Evolutionary conservation across 1,284 basidiomycete species (phyloP).

Genomic region (Tremellales sp.): DNA sequence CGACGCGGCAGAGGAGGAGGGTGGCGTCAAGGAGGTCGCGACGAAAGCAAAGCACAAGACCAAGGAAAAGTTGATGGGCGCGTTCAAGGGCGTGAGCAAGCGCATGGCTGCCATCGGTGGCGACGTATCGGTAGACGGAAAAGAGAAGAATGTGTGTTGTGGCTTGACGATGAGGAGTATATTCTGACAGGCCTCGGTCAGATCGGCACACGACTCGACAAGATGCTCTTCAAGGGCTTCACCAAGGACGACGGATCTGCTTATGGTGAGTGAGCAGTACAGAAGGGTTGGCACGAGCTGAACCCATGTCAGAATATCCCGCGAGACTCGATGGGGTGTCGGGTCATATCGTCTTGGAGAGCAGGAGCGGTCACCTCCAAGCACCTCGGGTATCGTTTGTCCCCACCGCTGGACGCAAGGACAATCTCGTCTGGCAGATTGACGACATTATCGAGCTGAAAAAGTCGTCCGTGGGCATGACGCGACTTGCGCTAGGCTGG

Average conservation of each 20-base stretch:
- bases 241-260: conserved; percentile 40
- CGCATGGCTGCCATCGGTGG: conserved; percentile 46
- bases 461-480: conserved; percentile 46
- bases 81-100: conserved; percentile 41
- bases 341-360: conserved; percentile 45
- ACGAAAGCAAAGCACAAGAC: conserved; percentile 40
- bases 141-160: conserved; percentile 37
- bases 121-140: conserved; percentile 47
- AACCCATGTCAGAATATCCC: conserved; percentile 38
- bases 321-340: conserved; percentile 41
- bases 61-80: conserved; percentile 39
- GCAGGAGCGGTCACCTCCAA: conserved; percentile 21
- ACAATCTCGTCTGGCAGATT: conserved; percentile 35
- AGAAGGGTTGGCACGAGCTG: not conserved
- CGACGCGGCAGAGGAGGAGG: conserved; percentile 33
- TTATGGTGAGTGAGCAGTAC: conserved; percentile 26
- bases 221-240: conserved; percentile 38
- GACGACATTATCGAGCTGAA: conserved; percentile 50
- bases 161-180: conserved; percentile 4
- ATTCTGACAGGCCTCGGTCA: conserved; percentile 4
- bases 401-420: conserved; percentile 29
- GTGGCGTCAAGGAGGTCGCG: conserved; percentile 27
- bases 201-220: conserved; percentile 47
- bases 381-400: conserved; percentile 40
- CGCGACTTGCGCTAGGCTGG: conserved; percentile 49